phyloP scores from a whole-genome alignment of 371 early-diverging fungal species.

The Vairimorpha necatrix region DNA sequence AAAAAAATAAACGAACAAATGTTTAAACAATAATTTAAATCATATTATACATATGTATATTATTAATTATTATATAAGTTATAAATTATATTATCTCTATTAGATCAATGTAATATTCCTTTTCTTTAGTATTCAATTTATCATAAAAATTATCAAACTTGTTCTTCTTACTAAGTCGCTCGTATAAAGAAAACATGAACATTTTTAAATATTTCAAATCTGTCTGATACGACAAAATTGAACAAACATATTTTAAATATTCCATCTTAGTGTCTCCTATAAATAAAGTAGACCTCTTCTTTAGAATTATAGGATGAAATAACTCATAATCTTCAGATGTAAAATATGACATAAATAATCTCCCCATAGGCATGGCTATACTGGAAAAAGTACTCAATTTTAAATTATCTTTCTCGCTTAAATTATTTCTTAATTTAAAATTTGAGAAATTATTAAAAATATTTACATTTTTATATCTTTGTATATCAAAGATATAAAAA shows the following conservation, averaged over 20 bases:
- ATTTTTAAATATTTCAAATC: constrained; percentile 14
- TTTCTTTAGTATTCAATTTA: neutral
- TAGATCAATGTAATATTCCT: constrained; percentile 6
- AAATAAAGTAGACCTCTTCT: constrained; percentile 5
- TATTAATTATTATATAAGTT: too few relatives aligned
- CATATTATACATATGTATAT: neutral
- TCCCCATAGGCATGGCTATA: constrained; percentile 22
- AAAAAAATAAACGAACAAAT: neutral
- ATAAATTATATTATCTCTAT: neutral
- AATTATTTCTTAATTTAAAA: neutral
- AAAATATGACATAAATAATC: constrained; percentile 17
- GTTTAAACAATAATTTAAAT: neutral
- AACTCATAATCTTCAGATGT: constrained; percentile 2
- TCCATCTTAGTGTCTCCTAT: neutral
- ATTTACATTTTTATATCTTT: neutral
- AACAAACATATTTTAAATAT: constrained; percentile 2
- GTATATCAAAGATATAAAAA: constrained; percentile 13
- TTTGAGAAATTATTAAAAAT: neutral
- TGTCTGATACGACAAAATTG: neutral
- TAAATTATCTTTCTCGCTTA: constrained; percentile 2
- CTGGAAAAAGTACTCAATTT: constrained; percentile 1
- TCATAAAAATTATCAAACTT: constrained; percentile 9
- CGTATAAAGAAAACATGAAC: constrained; percentile 3
- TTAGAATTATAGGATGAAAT: constrained; percentile 13
- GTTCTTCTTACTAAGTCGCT: neutral